Evolutionary conservation across 257 asterid species (phyloP), one percentile per base, ranked within the genome.

Genomic region (Gentiana dahurica): DNA sequence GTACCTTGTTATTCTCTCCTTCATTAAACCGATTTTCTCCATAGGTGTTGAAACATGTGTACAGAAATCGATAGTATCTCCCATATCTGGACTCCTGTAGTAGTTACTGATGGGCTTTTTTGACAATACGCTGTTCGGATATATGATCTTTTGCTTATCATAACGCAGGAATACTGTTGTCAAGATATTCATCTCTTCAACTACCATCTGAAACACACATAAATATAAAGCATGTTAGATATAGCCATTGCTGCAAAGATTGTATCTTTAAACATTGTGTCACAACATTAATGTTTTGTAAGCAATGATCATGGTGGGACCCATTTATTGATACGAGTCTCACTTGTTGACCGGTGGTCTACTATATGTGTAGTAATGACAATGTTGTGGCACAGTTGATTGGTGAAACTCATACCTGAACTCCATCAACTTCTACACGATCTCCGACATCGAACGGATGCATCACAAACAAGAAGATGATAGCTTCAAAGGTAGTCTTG

Each of bases 381-480:
- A 51, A 13, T 6, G 33, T 41, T 7, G 9, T 7, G 6, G 46
- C 46, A 41, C 6, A 41, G 9, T 41, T 41, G 9, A 41, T 41
- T 41, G 3, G 46, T 41, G 8, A 41, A 41, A 41, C 8, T 5
- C 46, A 41, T 41, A 91, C 98, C 76, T 87, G 96, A 67, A 81
- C 85, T 54, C 87, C 94, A 0, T 91, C 97, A 24, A 91, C 74
- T 59, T 87, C 98, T 64, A 87, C 73, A 65, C 98, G 97, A 54
- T 91, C 97, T 8, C 97, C 98, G 9, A 91, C 98, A 58, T 91
- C 98, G 71, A 71, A 91, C 0, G 98, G 96, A 69, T 91, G 98
- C 95, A 85, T 87, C 71, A 91, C 98, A 43, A 91, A 91, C 53
- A 91, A 66, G 64, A 88, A 92, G 76, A 92, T 81, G 62, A 92